Evolutionary conservation across 371 early-diverging fungal genomes (phyloP).

Genomic region (Mucor mucedo): DNA sequence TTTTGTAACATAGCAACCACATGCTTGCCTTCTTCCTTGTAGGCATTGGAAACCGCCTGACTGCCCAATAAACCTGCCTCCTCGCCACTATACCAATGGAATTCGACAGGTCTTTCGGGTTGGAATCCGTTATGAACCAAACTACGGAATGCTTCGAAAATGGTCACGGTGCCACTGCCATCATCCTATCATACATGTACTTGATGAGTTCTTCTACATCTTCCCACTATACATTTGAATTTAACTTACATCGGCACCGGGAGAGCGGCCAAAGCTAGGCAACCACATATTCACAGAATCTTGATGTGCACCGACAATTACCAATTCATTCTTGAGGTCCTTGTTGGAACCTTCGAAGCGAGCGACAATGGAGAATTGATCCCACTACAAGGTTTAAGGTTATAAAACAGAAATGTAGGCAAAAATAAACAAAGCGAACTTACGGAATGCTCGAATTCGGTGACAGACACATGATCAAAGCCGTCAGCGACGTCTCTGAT

Average conservation of each 20-base stretch:
- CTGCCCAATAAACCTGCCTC: slow-evolving; percentile 92
- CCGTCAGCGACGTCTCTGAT: slow-evolving; percentile 55
- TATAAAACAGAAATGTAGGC: background rate
- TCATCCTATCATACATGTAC: slow-evolving; percentile 64
- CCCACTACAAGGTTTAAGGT: slow-evolving; percentile 30
- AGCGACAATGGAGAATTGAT: slow-evolving; percentile 61
- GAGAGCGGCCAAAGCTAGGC: slow-evolving; percentile 80
- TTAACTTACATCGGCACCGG: slow-evolving; percentile 76
- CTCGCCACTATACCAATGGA: slow-evolving; percentile 95
- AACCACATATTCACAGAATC: slow-evolving; percentile 89
- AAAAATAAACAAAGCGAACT: slow-evolving; percentile 2
- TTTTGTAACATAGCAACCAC: slow-evolving; percentile 80
- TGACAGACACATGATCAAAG: slow-evolving; percentile 67
- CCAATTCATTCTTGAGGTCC: slow-evolving; percentile 63
- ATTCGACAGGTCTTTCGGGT: slow-evolving; percentile 87
- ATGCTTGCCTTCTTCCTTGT: slow-evolving; percentile 57
- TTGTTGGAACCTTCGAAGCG: slow-evolving; percentile 70
- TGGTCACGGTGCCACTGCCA: slow-evolving; percentile 89
- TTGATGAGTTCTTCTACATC: too few species aligned
- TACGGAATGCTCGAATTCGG: slow-evolving; percentile 73
- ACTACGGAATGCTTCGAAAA: slow-evolving; percentile 84
- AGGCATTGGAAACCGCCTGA: slow-evolving; percentile 79
- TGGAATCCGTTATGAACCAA: slow-evolving; percentile 72
- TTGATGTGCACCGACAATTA: slow-evolving; percentile 91
- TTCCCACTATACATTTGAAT: too few species aligned